A percentile compares a stretch with the other conserved stretches of the same genome.
These are phyloP conservation scores for Globisporangium recalcitrans DNA, from an alignment of 352 stramenopile genomes.

Conservation along the genomic window DNA sequence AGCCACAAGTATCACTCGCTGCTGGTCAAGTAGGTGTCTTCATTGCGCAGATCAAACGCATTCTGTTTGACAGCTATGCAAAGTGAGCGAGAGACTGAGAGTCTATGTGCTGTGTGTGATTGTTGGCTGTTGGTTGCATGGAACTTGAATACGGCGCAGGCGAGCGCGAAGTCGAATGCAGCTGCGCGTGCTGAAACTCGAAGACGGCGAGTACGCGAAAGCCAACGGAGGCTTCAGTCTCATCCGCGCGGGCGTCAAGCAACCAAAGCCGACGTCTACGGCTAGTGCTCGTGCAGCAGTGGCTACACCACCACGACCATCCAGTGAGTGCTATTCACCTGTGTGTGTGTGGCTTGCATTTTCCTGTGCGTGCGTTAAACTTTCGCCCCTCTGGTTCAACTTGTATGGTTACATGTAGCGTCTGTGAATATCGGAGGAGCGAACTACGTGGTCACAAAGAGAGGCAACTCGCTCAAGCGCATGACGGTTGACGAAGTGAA, in stretches of 20 bases:
- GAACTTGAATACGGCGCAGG: slow-evolving; percentile 11
- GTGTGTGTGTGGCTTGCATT: not conserved
- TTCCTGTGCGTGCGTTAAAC: no score
- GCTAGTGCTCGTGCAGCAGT: not conserved
- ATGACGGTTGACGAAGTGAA: slow-evolving; percentile 22
- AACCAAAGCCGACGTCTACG: slow-evolving; percentile 9
- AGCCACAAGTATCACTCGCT: slow-evolving; percentile 8
- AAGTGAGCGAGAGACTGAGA: not conserved
- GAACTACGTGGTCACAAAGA: slow-evolving; percentile 39
- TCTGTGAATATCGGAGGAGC: slow-evolving; percentile 40
- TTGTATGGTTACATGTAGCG: slow-evolving; percentile 19
- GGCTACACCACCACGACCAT: not conserved
- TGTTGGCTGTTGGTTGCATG: not conserved
- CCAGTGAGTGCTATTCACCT: slow-evolving; percentile 2
- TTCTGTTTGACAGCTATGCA: not conserved
- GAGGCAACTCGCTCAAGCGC: slow-evolving; percentile 40
- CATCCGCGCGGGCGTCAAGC: slow-evolving; percentile 50
- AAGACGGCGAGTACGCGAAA: slow-evolving; percentile 74
- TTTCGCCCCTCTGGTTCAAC: no score
- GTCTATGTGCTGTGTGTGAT: not conserved
- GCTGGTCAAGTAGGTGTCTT: slow-evolving; percentile 7
- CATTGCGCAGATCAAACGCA: not conserved
- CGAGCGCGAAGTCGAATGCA: slow-evolving; percentile 39
- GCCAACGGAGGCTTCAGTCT: slow-evolving; percentile 68
- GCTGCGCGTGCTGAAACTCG: slow-evolving; percentile 45